Percentiles rank a stretch among this genome's conserved stretches.
These are phyloP conservation scores for Fusarium incarnatum DNA, from an alignment of 2,329 filamentous ascomycete species.

Conservation along the genomic window DNA sequence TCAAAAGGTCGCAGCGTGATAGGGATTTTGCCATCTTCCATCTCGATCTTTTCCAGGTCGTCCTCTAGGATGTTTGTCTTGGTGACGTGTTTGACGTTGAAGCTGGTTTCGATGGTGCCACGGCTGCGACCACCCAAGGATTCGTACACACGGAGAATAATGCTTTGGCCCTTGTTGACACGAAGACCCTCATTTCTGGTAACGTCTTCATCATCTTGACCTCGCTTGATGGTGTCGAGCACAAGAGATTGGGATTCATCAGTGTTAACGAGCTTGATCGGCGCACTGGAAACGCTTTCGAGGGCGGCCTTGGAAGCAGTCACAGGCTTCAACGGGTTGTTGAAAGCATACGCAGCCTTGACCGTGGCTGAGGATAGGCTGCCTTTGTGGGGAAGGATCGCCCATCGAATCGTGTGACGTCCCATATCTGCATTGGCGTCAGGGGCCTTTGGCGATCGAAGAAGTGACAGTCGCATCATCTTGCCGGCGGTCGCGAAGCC, in stretches of 20 bases:
- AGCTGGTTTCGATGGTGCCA: conserved; percentile 74
- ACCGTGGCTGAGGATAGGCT: conserved; percentile 78
- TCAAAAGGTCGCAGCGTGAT: conserved; percentile 84
- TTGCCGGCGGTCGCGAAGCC: conserved; percentile 92
- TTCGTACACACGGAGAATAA: conserved; percentile 90
- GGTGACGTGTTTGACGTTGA: conserved; percentile 79
- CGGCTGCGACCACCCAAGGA: conserved; percentile 83
- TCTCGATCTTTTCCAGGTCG: conserved; percentile 74
- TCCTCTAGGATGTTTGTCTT: conserved; percentile 93
- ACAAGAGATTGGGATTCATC: conserved; percentile 71
- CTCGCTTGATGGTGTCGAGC: conserved; percentile 91
- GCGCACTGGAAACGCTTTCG: conserved; percentile 49
- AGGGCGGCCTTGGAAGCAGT: conserved; percentile 47
- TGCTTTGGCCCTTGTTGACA: conserved; percentile 76
- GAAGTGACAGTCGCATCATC: conserved; percentile 87
- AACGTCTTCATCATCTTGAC: conserved; percentile 86
- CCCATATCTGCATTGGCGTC: conserved; percentile 97
- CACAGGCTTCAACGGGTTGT: conserved; percentile 73
- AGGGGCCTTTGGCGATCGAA: conserved; percentile 90
- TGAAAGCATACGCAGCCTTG: conserved; percentile 88
- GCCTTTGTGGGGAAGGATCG: conserved; percentile 86
- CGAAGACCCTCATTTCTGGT: conserved; percentile 70
- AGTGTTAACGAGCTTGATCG: conserved; percentile 75
- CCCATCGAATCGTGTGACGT: conserved; percentile 86
- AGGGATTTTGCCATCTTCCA: conserved; percentile 63